Conservation (phyloP, 2,329 filamentous ascomycete genomes). For the Rutstroemia sp. region DNA sequence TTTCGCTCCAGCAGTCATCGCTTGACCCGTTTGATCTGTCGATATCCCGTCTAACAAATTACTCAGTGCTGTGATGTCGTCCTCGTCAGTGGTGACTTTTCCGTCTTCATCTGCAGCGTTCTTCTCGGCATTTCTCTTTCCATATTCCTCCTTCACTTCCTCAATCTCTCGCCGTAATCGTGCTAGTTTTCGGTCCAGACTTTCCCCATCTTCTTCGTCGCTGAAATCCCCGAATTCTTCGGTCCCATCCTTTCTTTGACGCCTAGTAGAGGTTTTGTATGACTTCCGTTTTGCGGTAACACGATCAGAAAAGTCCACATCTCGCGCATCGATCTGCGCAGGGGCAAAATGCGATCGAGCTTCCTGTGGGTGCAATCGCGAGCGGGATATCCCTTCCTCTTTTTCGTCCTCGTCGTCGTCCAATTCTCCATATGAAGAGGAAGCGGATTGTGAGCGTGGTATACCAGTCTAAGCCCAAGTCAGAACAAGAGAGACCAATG, state of each 20-base stretch:
- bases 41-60: constrained; percentile 63
- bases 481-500: background rate
- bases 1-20: constrained; percentile 17
- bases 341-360: constrained; percentile 76
- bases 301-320: constrained; percentile 85
- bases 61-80: constrained; percentile 61
- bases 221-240: constrained; percentile 68
- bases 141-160: constrained; percentile 55
- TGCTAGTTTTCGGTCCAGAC: constrained; percentile 69
- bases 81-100: constrained; percentile 34
- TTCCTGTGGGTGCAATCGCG: constrained; percentile 66
- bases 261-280: constrained; percentile 67
- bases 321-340: constrained; percentile 64
- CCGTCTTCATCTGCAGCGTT: constrained; percentile 33
- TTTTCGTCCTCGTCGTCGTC: constrained; percentile 56
- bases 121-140: constrained; percentile 43
- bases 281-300: constrained; percentile 76
- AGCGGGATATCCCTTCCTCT: constrained; percentile 62
- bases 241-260: constrained; percentile 56
- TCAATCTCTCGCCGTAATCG: constrained; percentile 77
- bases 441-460: constrained; percentile 47
- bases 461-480: constrained; percentile 30
- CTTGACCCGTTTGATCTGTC: constrained; percentile 16
- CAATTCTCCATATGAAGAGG: constrained; percentile 49
- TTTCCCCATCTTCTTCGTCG: constrained; percentile 70